A percentile compares a stretch with the other conserved stretches of the same genome.
Evolutionary conservation across 495 filamentous ascomycete genomes (phyloP).

Genomic region (Talaromyces trachyspermus): DNA sequence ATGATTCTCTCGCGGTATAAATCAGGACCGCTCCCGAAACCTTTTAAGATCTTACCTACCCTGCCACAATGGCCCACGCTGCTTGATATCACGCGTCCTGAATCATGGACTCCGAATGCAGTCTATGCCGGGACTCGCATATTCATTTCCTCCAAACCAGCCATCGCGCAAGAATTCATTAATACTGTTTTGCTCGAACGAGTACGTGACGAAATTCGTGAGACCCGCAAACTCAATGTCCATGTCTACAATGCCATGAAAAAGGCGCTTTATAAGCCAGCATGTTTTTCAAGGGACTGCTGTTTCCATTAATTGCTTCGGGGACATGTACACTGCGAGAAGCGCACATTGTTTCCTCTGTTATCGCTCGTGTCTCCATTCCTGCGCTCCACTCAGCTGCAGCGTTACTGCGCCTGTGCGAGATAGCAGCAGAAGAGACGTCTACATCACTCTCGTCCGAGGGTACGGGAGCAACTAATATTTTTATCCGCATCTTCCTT

Average conservation of each 20-base stretch:
- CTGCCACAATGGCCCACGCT: slow-evolving; percentile 87
- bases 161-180: slow-evolving; percentile 71
- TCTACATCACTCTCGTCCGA: slow-evolving; percentile 60
- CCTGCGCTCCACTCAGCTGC: slow-evolving; percentile 90
- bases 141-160: slow-evolving; percentile 74
- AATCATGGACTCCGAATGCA: slow-evolving; percentile 82
- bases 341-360: slow-evolving; percentile 80
- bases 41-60: slow-evolving; percentile 92
- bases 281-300: slow-evolving; percentile 94
- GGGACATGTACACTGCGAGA: slow-evolving; percentile 82
- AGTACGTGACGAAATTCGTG: slow-evolving; percentile 79
- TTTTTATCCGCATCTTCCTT: slow-evolving; percentile 83
- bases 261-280: slow-evolving; percentile 90
- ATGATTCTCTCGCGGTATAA: slow-evolving; percentile 87
- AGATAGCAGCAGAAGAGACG: slow-evolving; percentile 84
- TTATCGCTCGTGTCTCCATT: slow-evolving; percentile 70
- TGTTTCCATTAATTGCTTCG: slow-evolving; percentile 77
- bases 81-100: slow-evolving; percentile 70
- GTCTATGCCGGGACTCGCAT: slow-evolving; percentile 80
- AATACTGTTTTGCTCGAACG: slow-evolving; percentile 75
- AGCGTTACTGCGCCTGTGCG: slow-evolving; percentile 82
- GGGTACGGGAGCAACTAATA: slow-evolving; percentile 76
- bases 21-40: slow-evolving; percentile 89
- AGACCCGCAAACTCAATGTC: slow-evolving; percentile 87
- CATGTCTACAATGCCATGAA: slow-evolving; percentile 91